Evolutionary conservation across 805 yeast genomes (phyloP), one percentile per base, ranked within the genome.

Genomic region (Nakazawaea anatomiae): DNA sequence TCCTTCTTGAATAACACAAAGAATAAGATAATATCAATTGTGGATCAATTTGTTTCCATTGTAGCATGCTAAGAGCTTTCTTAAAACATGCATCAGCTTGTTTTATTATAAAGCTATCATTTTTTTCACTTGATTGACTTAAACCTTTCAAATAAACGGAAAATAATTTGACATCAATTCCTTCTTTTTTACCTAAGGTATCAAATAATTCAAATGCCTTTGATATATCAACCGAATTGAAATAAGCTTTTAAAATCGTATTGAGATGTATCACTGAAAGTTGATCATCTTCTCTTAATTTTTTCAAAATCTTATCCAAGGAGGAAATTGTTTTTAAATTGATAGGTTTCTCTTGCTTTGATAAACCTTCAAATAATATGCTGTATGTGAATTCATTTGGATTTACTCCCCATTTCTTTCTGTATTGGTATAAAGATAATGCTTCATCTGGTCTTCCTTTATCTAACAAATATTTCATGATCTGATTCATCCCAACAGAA

Each of bases 331-430:
- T 71, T 11, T 61, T 63, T 4, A 40, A 44, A 4, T 46, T 48
- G 3, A 46, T 31, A 10, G 58, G 56, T 9, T 51, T 48, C 35
- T 58, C 50, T n/a, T 61, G 60, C 7, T 67, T 65, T 1, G 79
- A 68, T 51, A 75, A 67, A 0, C 78, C 80, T 39, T 70, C 64
- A 47, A 79, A 74, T 7, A 79, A 48, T 5, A 77, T 71, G 6
- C 79, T 77, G 45, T 72, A 60, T 2, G 79, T 67, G 34, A 72
- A 69, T 29, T 78, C 76, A 56, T 83, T 79, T 5, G 74, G 67
- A 2, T 76, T 74, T 10, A 82, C 72, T 1, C 76, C 77, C 82
- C 87, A 77, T 60, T 83, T 85, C 57, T 80, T 82, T 46, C 88
- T 69, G 66, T 77, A 74, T 47, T 74, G 72, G 53, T 74, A 73